Evolutionary conservation across 2,329 filamentous ascomycete genomes (phyloP).

Genomic region (Paradendryphiella salina): DNA sequence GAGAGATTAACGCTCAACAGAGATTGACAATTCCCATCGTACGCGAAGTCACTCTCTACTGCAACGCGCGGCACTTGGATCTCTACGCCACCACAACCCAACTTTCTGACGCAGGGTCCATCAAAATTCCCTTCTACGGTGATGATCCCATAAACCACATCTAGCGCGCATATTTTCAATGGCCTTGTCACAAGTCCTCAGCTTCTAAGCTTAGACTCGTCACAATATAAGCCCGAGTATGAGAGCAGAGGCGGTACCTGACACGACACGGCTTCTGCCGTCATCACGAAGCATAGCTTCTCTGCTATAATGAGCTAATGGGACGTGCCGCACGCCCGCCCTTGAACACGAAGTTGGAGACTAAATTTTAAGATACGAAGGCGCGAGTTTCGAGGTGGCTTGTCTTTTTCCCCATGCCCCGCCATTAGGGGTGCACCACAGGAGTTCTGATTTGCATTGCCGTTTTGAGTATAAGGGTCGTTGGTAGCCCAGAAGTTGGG

Average conservation of each 20-base stretch:
- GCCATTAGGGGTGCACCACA: no score
- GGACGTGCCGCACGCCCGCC: slow-evolving; percentile 2
- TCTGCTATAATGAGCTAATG: neutral
- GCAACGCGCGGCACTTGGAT: neutral
- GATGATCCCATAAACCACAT: neutral
- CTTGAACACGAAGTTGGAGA: neutral
- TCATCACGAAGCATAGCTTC: neutral
- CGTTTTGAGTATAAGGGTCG: no score
- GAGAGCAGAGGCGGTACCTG: neutral
- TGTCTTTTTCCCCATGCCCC: no score
- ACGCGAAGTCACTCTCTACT: neutral
- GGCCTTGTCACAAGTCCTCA: neutral
- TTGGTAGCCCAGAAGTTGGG: no score
- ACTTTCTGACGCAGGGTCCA: neutral
- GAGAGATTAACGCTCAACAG: neutral
- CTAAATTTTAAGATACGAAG: no score
- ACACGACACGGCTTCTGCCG: neutral
- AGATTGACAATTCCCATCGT: neutral
- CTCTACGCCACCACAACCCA: neutral
- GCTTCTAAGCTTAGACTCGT: neutral
- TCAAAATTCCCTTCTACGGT: neutral
- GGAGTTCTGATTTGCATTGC: no score
- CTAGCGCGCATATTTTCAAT: neutral
- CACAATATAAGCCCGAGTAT: neutral
- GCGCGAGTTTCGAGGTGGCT: no score